Evolutionary conservation across 2,329 filamentous ascomycete genomes (phyloP).

Genomic region (Xylariaceae sp.): DNA sequence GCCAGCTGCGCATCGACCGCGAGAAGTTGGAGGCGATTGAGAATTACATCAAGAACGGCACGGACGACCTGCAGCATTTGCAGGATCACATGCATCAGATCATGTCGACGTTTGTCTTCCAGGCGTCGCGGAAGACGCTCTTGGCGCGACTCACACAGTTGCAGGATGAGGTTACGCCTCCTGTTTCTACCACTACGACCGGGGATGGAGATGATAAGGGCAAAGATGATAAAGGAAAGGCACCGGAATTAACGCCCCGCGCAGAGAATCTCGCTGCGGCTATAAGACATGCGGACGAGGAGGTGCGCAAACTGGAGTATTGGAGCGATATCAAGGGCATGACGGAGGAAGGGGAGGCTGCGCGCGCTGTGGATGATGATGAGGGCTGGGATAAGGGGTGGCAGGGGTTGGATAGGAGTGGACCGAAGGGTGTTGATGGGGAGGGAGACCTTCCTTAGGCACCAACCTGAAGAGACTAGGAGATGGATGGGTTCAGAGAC

Average conservation of each 20-base stretch:
- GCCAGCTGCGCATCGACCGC: constrained; percentile 71
- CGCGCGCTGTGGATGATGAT: constrained; percentile 39
- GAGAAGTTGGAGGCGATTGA: constrained; percentile 84
- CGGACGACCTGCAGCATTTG: constrained; percentile 70
- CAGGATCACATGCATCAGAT: constrained; percentile 75
- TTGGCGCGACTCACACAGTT: constrained; percentile 64
- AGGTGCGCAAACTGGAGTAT: constrained; percentile 76
- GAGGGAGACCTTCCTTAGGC: constrained; percentile 10
- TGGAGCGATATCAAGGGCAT: constrained; percentile 80
- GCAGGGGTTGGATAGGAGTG: constrained; percentile 51
- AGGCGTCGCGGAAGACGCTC: constrained; percentile 75
- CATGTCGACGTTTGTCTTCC: constrained; percentile 83
- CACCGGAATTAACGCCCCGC: constrained; percentile 36
- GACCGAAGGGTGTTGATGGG: constrained; percentile 28
- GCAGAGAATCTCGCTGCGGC: constrained; percentile 69
- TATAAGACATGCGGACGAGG: constrained; percentile 69
- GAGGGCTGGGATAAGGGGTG: constrained; percentile 43
- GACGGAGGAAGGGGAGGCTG: constrained; percentile 48
- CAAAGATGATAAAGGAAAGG: constrained; percentile 24
- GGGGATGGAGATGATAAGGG: no score
- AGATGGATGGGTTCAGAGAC: no score
- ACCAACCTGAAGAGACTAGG: neutral
- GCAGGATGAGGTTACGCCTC: constrained; percentile 42
- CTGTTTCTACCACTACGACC: no score
- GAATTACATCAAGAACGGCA: constrained; percentile 72